Percentiles rank a stretch among this genome's conserved stretches.
Evolutionary conservation across 768 basidiomycete species (phyloP).

Genomic region (Wakefieldia striispora): DNA sequence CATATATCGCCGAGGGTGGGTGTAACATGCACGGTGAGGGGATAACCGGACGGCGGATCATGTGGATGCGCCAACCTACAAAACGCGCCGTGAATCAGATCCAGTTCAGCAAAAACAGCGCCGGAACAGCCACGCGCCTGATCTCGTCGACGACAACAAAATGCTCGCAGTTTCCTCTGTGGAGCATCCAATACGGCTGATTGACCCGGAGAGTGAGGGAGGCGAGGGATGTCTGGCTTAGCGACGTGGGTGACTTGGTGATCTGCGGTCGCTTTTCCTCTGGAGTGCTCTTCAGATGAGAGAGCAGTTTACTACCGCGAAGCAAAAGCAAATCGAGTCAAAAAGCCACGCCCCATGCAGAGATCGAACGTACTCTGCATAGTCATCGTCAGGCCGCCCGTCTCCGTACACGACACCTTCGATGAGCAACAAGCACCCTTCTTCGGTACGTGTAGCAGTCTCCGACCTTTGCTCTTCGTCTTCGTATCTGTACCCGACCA

Average conservation of each 20-base stretch:
- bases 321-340: neutral
- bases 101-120: neutral
- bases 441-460: constrained; percentile 7
- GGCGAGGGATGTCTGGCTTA: constrained; percentile 48
- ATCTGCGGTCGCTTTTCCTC: constrained; percentile 32
- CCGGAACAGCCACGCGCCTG: constrained; percentile 40
- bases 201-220: constrained; percentile 62
- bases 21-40: constrained; percentile 63
- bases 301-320: constrained; percentile 44
- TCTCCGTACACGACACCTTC: constrained; percentile 62
- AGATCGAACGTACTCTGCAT: constrained; percentile 47
- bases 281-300: constrained; percentile 34
- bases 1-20: constrained; percentile 63
- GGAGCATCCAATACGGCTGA: constrained; percentile 80
- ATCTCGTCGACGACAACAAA: constrained; percentile 72
- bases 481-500: constrained; percentile 33
- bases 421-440: constrained; percentile 56
- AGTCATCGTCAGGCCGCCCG: constrained; percentile 46
- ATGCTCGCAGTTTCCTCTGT: constrained; percentile 81
- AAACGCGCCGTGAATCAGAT: constrained; percentile 3
- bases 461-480: constrained; percentile 7
- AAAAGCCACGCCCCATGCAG: neutral
- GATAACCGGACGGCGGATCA: constrained; percentile 60
- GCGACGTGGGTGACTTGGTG: constrained; percentile 39
- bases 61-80: constrained; percentile 55